Evolutionary conservation across 2,329 filamentous ascomycete genomes (phyloP), one percentile per base, ranked within the genome.

Genomic region (Paecilomyces dactylethromorphus): DNA sequence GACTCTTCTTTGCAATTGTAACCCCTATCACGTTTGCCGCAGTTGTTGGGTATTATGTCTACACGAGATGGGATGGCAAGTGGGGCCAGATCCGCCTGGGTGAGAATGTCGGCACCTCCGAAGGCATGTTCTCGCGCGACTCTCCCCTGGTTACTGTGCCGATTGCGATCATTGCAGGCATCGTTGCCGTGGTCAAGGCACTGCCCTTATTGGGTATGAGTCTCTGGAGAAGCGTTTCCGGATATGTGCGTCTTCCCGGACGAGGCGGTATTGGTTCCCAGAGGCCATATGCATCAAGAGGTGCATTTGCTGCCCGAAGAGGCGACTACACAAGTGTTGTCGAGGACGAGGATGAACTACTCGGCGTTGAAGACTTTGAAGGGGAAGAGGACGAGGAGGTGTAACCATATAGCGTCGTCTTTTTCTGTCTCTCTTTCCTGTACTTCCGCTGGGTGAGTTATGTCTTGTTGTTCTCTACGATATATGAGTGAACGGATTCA

Each of bases 81-180:
- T 96, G 97, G 71, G 94, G 94, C 11, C 88, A 93, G 71, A 93
- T 99, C 71, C 85, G 91, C 22, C 85, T 99, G 13, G 94, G 94
- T 58, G 94, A 97, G 63, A 69, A 62, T 56, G 64, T 60, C 22
- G 63, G 64, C 59, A 49, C 62, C 6, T 64, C 69, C 2, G 68
- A 68, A 35, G 71, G 73, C 55, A 73, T 75, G 73, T 77, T 92
- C 62, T 86, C 92, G 68, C 82, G 84, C 63, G 88, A 95, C 56
- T 84, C 87, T 52, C 84, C 88, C 1, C 90, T 90, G 81, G 82
- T 99, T 70, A 87, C 86, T 68, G 91, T 93, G 65, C 92, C 93
- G 2, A 87, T 97, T 56, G 80, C 83, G 0, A 76, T 90, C 81
- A 84, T 99, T 70, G 88, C 87, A 68, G 96, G 91, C 67, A 87